A percentile compares a stretch with the other conserved stretches of the same genome.
Conservation (phyloP, 169 alveolate species). For the Plasmodium inui region DNA sequence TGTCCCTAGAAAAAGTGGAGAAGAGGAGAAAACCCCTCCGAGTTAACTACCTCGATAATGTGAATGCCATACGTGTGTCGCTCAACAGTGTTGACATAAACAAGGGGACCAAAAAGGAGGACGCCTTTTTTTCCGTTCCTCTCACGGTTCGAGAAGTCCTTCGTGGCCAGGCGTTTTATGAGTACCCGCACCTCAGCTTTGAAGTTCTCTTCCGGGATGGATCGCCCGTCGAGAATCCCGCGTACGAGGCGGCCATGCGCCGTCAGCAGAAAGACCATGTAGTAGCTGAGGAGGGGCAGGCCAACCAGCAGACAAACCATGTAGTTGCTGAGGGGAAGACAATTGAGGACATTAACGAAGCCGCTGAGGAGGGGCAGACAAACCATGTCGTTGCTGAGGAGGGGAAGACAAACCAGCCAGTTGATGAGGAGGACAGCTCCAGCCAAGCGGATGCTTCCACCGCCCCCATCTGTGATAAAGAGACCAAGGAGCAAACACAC, state of each 20-base stretch:
- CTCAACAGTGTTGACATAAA: not conserved
- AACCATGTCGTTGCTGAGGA: not conserved
- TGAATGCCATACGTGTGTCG: slow-evolving; percentile 5
- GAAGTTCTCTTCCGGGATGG: not conserved
- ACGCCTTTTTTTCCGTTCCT: not conserved
- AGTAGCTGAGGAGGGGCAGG: too few species aligned
- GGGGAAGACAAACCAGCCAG: not conserved
- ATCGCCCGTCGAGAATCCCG: not conserved
- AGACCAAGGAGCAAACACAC: not conserved
- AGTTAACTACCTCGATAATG: not conserved
- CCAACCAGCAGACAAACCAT: too few species aligned
- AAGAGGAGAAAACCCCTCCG: not conserved
- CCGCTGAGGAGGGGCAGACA: not conserved
- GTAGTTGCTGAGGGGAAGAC: too few species aligned
- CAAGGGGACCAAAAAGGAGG: not conserved
- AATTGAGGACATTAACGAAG: not conserved
- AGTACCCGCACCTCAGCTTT: not conserved
- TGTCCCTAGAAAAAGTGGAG: not conserved
- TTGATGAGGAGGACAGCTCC: not conserved
- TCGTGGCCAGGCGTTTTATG: not conserved
- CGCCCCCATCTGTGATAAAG: not conserved
- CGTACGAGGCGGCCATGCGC: not conserved
- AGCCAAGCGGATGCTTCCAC: not conserved
- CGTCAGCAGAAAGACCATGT: not conserved
- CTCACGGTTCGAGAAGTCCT: not conserved